phyloP scores from a whole-genome alignment of 2,329 filamentous ascomycete species.

The Monosporascus sp. region DNA sequence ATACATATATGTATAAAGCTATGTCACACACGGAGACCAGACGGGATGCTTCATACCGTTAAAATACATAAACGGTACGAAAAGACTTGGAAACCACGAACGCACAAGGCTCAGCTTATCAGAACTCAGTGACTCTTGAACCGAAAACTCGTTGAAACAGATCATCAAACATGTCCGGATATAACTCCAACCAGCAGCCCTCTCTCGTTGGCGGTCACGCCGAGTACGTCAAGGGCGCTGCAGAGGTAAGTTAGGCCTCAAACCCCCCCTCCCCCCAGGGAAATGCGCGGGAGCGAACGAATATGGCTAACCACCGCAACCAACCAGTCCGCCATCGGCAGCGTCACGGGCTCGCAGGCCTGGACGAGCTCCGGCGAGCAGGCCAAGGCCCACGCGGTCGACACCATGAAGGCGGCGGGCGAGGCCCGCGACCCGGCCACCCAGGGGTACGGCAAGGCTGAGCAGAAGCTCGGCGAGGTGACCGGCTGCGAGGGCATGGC shows the following conservation, averaged over 20 bases:
- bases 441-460: constrained; percentile 56
- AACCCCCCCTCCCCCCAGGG: too few relatives aligned
- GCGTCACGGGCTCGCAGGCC: constrained; percentile 53
- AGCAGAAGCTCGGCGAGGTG: constrained; percentile 58
- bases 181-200: constrained; percentile 38
- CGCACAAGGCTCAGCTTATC: too few relatives aligned
- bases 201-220: constrained; percentile 59
- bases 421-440: constrained; percentile 47
- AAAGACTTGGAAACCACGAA: too few relatives aligned
- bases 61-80: too few relatives aligned
- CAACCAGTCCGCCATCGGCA: constrained; percentile 53
- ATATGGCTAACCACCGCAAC: not conserved
- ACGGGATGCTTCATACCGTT: too few relatives aligned
- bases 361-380: constrained; percentile 61
- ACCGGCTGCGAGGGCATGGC: constrained; percentile 67
- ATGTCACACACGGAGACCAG: not conserved
- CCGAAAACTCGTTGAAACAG: constrained; percentile 23
- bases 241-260: constrained; percentile 55
- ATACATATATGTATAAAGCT: not conserved
- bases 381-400: constrained; percentile 57
- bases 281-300: too few relatives aligned
- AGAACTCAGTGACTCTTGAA: too few relatives aligned
- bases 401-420: constrained; percentile 56
- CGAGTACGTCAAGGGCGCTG: constrained; percentile 63
- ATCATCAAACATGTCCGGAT: constrained; percentile 23